Evolutionary conservation across 164 flowering plant species (phyloP).

Genomic region (Tetrastigma voinierianum): DNA sequence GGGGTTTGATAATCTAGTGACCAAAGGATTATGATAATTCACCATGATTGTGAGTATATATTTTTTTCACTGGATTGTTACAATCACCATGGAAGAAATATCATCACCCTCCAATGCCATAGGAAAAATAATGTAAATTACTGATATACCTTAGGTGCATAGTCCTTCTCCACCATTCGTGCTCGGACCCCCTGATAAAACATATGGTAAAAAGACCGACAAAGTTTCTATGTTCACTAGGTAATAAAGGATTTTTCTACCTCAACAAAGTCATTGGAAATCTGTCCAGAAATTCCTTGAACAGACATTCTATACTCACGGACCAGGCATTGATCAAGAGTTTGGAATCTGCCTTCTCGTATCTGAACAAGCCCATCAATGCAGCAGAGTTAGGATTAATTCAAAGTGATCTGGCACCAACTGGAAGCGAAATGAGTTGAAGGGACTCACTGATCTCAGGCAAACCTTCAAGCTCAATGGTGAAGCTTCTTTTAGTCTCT

Average conservation of each 20-base stretch:
- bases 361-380: constrained; percentile 25
- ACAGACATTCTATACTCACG: constrained; percentile 53
- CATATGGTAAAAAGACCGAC: not conserved
- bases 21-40: too few species aligned
- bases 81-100: not conserved
- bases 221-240: not conserved
- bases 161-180: constrained; percentile 44
- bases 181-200: constrained; percentile 44
- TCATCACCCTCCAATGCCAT: not conserved
- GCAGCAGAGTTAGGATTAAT: not conserved
- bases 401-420: too few species aligned
- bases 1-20: too few species aligned
- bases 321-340: constrained; percentile 42
- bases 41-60: too few species aligned
- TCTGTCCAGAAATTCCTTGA: constrained; percentile 30
- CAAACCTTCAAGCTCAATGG: constrained; percentile 57
- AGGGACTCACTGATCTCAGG: constrained; percentile 44
- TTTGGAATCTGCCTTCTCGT: constrained; percentile 49
- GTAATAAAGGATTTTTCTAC: constrained; percentile 14
- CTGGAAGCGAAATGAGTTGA: not conserved
- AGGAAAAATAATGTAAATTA: not conserved
- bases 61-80: not conserved
- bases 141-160: constrained; percentile 42
- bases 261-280: constrained; percentile 43
- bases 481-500: constrained; percentile 39